These are phyloP conservation scores for Daldinia concentrica DNA, from an alignment of 495 filamentous ascomycete genomes.

Conservation along the genomic window DNA sequence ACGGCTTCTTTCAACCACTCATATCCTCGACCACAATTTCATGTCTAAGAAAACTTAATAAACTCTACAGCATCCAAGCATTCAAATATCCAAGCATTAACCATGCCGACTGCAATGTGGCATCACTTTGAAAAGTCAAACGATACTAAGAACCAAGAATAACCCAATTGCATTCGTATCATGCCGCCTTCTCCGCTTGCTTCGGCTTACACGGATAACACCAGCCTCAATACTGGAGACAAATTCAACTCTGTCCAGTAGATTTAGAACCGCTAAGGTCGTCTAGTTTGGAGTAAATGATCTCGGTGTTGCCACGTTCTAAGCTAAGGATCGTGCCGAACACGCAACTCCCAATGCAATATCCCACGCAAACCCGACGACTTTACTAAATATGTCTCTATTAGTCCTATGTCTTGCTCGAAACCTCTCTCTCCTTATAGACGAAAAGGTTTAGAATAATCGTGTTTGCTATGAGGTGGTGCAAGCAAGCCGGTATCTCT, in stretches of 20 bases:
- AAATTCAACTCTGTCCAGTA: slow-evolving; percentile 4
- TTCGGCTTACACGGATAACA: slow-evolving; percentile 16
- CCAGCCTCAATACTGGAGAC: slow-evolving; percentile 14
- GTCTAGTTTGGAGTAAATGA: slow-evolving; percentile 1
- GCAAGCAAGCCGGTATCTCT: background rate
- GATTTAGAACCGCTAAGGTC: slow-evolving; percentile 2
- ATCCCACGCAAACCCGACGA: slow-evolving; percentile 6
- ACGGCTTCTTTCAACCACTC: background rate
- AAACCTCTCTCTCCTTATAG: background rate
- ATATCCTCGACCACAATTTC: background rate
- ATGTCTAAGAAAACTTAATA: background rate
- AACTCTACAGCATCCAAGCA: background rate
- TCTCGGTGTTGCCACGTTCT: slow-evolving; percentile 18
- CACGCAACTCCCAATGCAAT: background rate
- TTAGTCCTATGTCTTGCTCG: background rate
- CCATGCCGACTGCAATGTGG: slow-evolving; percentile 3
- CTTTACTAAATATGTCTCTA: background rate
- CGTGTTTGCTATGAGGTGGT: slow-evolving; percentile 4
- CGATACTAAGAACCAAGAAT: slow-evolving; percentile 6
- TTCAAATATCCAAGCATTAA: background rate
- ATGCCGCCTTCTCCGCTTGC: slow-evolving; percentile 24
- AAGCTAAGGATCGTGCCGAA: slow-evolving; percentile 2
- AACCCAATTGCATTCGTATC: slow-evolving; percentile 15
- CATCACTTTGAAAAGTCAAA: slow-evolving; percentile 2
- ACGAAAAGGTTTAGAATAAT: background rate